Evolutionary conservation across 768 basidiomycete species (phyloP), one percentile per base, ranked within the genome.

Genomic region (Pleurotus tuber-regium): DNA sequence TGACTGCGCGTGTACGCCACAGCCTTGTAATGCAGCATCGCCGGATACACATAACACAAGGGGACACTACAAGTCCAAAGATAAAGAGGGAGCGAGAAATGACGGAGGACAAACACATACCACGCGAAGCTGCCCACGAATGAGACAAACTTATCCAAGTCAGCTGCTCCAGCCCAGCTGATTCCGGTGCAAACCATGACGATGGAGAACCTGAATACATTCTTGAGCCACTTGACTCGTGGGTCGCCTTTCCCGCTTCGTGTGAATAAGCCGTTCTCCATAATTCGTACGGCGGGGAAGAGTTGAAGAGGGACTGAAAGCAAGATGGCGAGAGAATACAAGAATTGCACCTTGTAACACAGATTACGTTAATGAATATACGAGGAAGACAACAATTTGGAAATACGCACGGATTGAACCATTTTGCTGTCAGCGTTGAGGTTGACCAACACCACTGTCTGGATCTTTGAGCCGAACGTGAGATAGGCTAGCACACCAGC

Each of bases 221-320:
- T 99, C 83, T 99, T 99, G 60, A 84, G 75, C 97, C 96, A 98
- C 66, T 99, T 98, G 64, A 98, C 89, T 51, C 81, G 77, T 28
- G 72, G 57, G 65, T 92, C 78, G 46, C 66, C 76, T 67, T 98
- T 98, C 42, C 97, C 97, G 59, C 89, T 92, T 43, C 80, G 80
- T 39, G 83, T 83, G 66, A 98, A 98, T 24, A 98, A 61, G 3
- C 90, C 95, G 63, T 98, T 96, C 76, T 99, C 97, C 70, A 98
- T 82, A 62, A 99, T 98, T 48, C 97, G 84, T 41, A 96, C 86
- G 2, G 96, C 97, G 0, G 97, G 97, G 91, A 98, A 98, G 51
- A 98, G 85, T 68, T 98, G 95, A 1, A 98, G 81, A 1, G 96
- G 94, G 6, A 89, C 87, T 11, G 94, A 97, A 36, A 93, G 80